A percentile compares a stretch with the other conserved stretches of the same genome.
phyloP scores from a whole-genome alignment of 179 eudicot genomes.

The Spinacia oleracea region DNA sequence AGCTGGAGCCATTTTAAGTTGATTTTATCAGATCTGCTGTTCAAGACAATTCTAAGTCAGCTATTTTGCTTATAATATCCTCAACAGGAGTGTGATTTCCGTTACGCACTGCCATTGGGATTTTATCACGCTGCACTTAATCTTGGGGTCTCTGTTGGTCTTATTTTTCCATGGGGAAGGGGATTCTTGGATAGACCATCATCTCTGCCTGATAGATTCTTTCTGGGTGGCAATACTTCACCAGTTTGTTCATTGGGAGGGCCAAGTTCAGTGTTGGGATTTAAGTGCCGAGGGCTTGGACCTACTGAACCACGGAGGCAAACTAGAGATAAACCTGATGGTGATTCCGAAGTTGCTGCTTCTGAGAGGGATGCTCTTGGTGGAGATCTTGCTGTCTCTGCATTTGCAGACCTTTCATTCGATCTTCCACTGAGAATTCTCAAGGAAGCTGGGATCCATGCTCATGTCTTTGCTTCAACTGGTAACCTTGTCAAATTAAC shows the following conservation, averaged over 20 bases:
- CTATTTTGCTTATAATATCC: constrained; percentile 9
- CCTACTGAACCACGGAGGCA: constrained; percentile 72
- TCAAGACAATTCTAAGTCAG: background rate
- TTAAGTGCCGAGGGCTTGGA: constrained; percentile 75
- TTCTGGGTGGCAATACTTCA: constrained; percentile 85
- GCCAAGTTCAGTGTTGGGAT: constrained; percentile 66
- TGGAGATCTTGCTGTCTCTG: constrained; percentile 84
- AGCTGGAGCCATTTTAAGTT: background rate
- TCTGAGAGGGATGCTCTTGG: constrained; percentile 67
- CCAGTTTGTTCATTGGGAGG: constrained; percentile 79
- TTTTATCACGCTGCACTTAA: constrained; percentile 69
- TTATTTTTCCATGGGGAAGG: constrained; percentile 73
- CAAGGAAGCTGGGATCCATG: constrained; percentile 82
- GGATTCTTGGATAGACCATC: constrained; percentile 60
- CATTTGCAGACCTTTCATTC: constrained; percentile 89
- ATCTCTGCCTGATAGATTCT: constrained; percentile 74
- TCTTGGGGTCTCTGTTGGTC: constrained; percentile 65
- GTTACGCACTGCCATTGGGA: constrained; percentile 77
- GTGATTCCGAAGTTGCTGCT: constrained; percentile 33
- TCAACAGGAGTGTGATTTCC: constrained; percentile 79
- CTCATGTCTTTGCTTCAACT: constrained; percentile 72
- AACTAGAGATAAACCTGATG: constrained; percentile 38
- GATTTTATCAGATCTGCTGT: constrained; percentile 3
- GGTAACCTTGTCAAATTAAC: constrained; percentile 76
- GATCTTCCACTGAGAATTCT: constrained; percentile 73